Conservation (phyloP, 768 basidiomycete species). For the Tephrocybe rancida region DNA sequence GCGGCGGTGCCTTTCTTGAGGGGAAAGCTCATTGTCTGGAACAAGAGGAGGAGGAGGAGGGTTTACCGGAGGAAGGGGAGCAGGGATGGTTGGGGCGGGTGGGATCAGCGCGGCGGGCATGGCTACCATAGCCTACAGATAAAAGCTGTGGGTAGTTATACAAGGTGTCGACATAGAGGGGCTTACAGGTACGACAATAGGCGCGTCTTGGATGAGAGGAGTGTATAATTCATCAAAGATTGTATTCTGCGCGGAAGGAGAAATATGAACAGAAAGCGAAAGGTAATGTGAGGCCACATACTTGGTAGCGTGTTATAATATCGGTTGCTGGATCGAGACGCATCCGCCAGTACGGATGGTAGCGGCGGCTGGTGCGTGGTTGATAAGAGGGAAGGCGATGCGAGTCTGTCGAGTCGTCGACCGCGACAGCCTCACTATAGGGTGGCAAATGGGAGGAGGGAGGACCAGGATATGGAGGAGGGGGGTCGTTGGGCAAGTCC, state of each 20-base stretch:
- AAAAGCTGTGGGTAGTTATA: not conserved
- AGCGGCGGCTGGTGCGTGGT: not conserved
- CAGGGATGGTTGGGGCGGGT: not conserved
- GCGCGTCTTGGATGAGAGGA: not conserved
- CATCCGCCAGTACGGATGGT: not conserved
- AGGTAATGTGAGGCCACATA: not conserved
- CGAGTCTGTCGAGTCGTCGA: not conserved
- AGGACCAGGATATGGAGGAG: slow-evolving; percentile 5
- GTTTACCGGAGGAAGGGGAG: not conserved
- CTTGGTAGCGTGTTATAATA: not conserved
- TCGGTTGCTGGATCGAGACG: not conserved
- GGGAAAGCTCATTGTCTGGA: not conserved
- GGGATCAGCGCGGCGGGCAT: not conserved
- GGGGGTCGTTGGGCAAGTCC: not conserved
- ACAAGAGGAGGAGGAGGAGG: not conserved
- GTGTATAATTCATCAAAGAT: not conserved
- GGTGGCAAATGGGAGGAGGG: not conserved
- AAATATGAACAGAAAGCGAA: not conserved
- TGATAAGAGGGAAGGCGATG: slow-evolving; percentile 1
- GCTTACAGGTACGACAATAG: not conserved
- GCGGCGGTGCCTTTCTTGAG: slow-evolving; percentile 1
- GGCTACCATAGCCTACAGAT: not conserved
- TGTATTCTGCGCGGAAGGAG: not conserved
- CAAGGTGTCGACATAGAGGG: not conserved
- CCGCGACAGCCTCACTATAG: not conserved